Evolutionary conservation across 148 eudicot genomes (phyloP), one percentile per base, ranked within the genome.

Genomic region (Simmondsia chinensis): DNA sequence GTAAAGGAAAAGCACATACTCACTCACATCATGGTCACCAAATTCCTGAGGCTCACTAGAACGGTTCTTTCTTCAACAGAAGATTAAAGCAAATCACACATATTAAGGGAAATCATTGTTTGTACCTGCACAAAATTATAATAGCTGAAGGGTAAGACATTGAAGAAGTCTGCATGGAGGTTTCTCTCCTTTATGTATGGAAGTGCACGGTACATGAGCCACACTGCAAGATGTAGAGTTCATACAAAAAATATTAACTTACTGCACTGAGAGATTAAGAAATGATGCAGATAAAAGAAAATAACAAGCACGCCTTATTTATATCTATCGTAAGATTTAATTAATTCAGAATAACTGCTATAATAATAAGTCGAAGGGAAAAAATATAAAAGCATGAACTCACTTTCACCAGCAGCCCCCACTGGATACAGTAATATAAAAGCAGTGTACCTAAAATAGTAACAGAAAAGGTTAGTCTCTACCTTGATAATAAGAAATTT

Each of bases 141-240:
- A 47, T 88, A 88, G 53, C 74, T 71, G 64, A 83, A 72, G 39
- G 84, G 94, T 25, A 84, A 60, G 37, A 39, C 46, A 37, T 70
- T 56, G 56, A 82, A 77, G 27, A 42, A 48, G 54, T 80, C 72
- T 34, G 64, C 61, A 54, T 84, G 70, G 4, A 89, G 80, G 43
- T 73, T 65, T 51, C 69, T 74, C 55, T 70, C 47, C 63, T 69
- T 81, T 57, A 84, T 71, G 30, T 63, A 60, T 2, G 87, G 78
- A 50, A 89, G 97, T 23, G 93, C 83, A 48, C 72, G 66, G 59
- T 89, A 89, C 95, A 89, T 84, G 57, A 89, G 68, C 87, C 82
- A 78, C 87, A 84, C 95, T 89, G 77, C 71, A 44, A 57, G 33
- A 46, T 43, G 10, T 32, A 13, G 6, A 52, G 56, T 23, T 21